Conservation (phyloP, 306 rosid species). For the Elaeagnus macrophylla region DNA sequence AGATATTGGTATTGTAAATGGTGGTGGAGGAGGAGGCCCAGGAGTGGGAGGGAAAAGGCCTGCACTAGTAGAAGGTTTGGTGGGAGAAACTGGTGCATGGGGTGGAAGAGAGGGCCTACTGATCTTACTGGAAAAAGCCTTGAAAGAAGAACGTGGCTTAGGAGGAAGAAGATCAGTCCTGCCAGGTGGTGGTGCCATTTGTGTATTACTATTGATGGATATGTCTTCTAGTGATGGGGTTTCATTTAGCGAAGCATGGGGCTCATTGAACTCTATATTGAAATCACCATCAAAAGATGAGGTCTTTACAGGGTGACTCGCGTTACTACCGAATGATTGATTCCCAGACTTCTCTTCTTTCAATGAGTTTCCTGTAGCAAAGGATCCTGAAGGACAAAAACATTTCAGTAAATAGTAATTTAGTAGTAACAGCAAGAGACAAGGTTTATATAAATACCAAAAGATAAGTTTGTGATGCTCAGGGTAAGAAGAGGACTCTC, state of each 20-base stretch:
- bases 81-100: too few species aligned
- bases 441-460: conserved; percentile 33
- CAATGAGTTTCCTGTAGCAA: conserved; percentile 26
- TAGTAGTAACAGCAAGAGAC: conserved; percentile 2
- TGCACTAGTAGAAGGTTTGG: too few species aligned
- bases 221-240: conserved; percentile 17
- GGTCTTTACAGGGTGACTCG: conserved; percentile 23
- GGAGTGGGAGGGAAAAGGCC: conserved; percentile 17
- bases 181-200: conserved; percentile 42
- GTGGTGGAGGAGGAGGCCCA: conserved; percentile 25
- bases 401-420: conserved; percentile 8
- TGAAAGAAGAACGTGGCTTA: conserved; percentile 44
- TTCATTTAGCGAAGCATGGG: conserved; percentile 23
- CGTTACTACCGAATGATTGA: conserved; percentile 33
- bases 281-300: conserved; percentile 18
- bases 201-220: conserved; percentile 19
- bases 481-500: conserved; percentile 82
- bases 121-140: conserved; percentile 29
- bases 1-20: conserved; percentile 37
- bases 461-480: conserved; percentile 57
- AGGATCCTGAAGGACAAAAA: conserved; percentile 33
- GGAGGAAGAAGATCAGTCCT: conserved; percentile 54
- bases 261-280: conserved; percentile 16
- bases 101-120: conserved; percentile 18
- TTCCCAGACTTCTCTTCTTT: conserved; percentile 43